Evolutionary conservation across 1,284 basidiomycete genomes (phyloP).

Genomic region (Sphaerobolus stellatus): DNA sequence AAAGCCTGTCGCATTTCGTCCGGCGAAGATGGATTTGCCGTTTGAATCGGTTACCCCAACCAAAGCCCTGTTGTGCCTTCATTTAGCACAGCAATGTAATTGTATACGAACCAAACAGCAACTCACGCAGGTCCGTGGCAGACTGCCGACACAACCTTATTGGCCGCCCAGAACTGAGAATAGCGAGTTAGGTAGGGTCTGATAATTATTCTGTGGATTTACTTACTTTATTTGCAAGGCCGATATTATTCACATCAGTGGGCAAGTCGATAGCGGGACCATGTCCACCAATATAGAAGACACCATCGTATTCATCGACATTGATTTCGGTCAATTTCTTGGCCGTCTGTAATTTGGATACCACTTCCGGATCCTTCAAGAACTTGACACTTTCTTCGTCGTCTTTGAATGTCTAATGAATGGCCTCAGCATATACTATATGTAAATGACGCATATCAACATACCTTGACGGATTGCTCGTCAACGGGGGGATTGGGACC

Average conservation of each 20-base stretch:
- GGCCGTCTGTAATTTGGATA: conserved; percentile 55
- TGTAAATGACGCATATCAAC: conserved; percentile 10
- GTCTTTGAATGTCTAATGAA: conserved; percentile 50
- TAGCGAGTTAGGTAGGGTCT: no score
- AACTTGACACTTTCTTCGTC: conserved; percentile 62
- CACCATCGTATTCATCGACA: conserved; percentile 61
- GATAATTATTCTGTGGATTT: not conserved
- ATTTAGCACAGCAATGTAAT: no score
- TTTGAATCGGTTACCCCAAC: conserved; percentile 53
- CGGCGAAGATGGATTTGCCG: conserved; percentile 64
- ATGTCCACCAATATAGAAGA: conserved; percentile 80
- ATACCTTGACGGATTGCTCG: conserved; percentile 53
- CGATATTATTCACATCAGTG: conserved; percentile 53
- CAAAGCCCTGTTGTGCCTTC: no score
- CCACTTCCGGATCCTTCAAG: conserved; percentile 57
- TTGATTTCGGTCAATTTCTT: conserved; percentile 63
- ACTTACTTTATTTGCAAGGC: conserved; percentile 56
- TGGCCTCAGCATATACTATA: no score
- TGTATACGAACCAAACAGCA: no score
- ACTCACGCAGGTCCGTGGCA: conserved; percentile 68
- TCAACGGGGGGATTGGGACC: conserved; percentile 78
- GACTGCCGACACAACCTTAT: conserved; percentile 63
- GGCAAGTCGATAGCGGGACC: conserved; percentile 72
- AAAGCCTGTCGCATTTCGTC: conserved; percentile 64
- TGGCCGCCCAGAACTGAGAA: conserved; percentile 48